Conservation (phyloP, 2,329 filamentous ascomycete genomes). For the Aspergillus fructus region DNA sequence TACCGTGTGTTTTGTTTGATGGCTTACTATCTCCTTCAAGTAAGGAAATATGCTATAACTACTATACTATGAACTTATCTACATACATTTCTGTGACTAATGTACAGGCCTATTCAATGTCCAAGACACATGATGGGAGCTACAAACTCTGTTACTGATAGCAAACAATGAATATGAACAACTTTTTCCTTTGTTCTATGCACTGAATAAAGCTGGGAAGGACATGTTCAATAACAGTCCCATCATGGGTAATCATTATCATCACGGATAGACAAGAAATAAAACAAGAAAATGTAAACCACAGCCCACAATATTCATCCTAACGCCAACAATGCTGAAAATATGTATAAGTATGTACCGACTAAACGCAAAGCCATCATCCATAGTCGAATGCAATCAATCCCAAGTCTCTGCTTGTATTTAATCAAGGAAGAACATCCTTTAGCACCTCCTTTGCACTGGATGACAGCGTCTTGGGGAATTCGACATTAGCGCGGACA, state of each 20-base stretch:
- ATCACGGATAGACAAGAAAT: background rate
- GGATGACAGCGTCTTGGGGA: slow-evolving; percentile 73
- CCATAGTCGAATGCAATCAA: no score
- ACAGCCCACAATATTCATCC: slow-evolving; percentile 5
- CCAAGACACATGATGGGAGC: no score
- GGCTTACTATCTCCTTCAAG: no score
- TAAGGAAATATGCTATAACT: no score
- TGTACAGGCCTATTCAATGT: no score
- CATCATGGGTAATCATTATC: background rate
- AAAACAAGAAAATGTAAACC: slow-evolving; percentile 5
- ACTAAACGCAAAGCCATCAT: background rate
- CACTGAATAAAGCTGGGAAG: background rate
- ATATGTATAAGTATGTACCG: background rate
- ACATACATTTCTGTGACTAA: no score
- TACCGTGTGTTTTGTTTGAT: no score
- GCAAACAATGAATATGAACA: no score
- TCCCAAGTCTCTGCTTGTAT: no score
- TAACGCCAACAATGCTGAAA: slow-evolving; percentile 28
- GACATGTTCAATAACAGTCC: background rate
- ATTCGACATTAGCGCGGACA: slow-evolving; percentile 88
- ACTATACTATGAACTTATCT: no score
- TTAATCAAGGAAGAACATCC: slow-evolving; percentile 63
- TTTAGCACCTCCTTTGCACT: slow-evolving; percentile 78
- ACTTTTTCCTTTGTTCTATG: background rate
- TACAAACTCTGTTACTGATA: no score